Evolutionary conservation across 345 rosid genomes (phyloP).

Genomic region (Lumnitzera racemosa): DNA sequence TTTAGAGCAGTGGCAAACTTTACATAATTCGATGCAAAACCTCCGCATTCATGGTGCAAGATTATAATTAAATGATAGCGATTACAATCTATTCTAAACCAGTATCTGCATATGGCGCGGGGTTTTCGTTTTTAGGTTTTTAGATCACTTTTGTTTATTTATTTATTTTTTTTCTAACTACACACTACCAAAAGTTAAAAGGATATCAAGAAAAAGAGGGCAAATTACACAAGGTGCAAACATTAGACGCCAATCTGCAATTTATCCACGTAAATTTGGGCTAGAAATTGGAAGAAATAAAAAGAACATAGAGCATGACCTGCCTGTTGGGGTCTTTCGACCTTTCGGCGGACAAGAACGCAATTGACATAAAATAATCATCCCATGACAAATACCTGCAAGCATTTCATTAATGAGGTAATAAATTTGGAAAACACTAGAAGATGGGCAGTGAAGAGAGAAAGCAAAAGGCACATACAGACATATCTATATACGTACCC

Average conservation of each 20-base stretch:
- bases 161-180: too few relatives aligned
- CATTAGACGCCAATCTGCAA: not conserved
- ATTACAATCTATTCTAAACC: too few relatives aligned
- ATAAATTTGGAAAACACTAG: not conserved
- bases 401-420: not conserved
- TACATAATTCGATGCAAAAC: too few relatives aligned
- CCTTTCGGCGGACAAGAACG: conserved; percentile 73
- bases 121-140: too few relatives aligned
- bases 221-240: too few relatives aligned
- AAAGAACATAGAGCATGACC: conserved; percentile 28
- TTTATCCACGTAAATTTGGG: not conserved
- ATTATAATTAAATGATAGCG: too few relatives aligned
- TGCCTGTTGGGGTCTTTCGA: conserved; percentile 97
- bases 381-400: conserved; percentile 90
- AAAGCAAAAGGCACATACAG: not conserved
- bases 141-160: too few relatives aligned
- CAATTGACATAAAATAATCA: conserved; percentile 93
- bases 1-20: too few relatives aligned
- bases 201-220: too few relatives aligned
- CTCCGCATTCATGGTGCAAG: too few relatives aligned
- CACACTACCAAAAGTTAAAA: too few relatives aligned
- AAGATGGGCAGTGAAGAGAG: not conserved
- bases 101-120: too few relatives aligned
- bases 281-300: not conserved
- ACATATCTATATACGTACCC: conserved; percentile 33